These are phyloP conservation scores for Cryptococcus floricola DNA, from an alignment of 1,284 basidiomycete species.

Conservation along the genomic window DNA sequence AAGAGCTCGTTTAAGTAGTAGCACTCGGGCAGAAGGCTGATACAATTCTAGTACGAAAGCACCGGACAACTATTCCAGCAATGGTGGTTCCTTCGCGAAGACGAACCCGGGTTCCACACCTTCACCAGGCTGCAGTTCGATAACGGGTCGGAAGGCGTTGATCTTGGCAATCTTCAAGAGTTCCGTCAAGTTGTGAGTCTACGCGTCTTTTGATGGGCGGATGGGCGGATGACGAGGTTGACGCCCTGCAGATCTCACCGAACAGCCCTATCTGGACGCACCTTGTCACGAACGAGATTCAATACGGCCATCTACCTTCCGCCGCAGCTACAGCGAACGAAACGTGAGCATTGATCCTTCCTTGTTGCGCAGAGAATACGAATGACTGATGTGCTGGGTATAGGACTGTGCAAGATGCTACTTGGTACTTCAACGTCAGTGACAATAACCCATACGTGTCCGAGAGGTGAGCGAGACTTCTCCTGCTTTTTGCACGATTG, in stretches of 20 bases:
- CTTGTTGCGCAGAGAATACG: not conserved
- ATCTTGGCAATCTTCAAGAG: constrained; percentile 26
- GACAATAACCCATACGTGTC: constrained; percentile 10
- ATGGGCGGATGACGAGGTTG: not conserved
- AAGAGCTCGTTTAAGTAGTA: not conserved
- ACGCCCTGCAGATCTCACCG: constrained; percentile 8
- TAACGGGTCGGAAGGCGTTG: constrained; percentile 10
- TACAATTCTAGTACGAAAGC: constrained; percentile 1
- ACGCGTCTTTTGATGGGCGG: constrained; percentile 9
- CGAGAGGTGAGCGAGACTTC: constrained; percentile 1
- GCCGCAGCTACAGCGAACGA: constrained; percentile 10
- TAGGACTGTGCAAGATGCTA: constrained; percentile 36
- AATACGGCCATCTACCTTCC: constrained; percentile 21
- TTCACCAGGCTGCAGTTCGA: constrained; percentile 28
- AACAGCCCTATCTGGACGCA: constrained; percentile 26
- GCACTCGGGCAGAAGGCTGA: not conserved
- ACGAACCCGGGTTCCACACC: constrained; percentile 31
- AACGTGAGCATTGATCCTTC: not conserved
- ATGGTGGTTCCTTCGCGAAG: constrained; percentile 36
- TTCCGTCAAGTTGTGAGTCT: constrained; percentile 21
- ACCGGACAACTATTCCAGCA: constrained; percentile 32
- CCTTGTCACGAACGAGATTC: constrained; percentile 18
- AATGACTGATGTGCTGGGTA: constrained; percentile 7
- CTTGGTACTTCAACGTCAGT: constrained; percentile 31
- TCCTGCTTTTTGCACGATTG: not conserved